phyloP scores from a whole-genome alignment of 345 rosid genomes.

The Pistacia atlantica region DNA sequence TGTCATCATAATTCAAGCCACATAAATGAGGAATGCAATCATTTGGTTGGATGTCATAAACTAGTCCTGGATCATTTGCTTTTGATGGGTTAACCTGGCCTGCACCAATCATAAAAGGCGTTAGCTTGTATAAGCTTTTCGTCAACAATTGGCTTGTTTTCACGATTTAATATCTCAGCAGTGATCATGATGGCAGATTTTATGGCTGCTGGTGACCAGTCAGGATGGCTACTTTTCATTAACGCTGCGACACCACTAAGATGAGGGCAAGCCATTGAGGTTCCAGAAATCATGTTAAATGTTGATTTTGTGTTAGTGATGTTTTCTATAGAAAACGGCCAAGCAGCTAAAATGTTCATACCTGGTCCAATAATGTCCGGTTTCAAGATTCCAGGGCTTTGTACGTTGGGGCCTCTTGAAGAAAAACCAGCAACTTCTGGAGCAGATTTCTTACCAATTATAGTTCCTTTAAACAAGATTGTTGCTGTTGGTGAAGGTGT shows the following conservation, averaged over 20 bases:
- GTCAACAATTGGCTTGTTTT: constrained; percentile 39
- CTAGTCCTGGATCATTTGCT: constrained; percentile 50
- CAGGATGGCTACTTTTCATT: constrained; percentile 42
- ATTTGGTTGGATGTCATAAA: constrained; percentile 42
- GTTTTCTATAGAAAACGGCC: constrained; percentile 41
- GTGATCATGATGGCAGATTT: constrained; percentile 57
- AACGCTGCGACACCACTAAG: constrained; percentile 50
- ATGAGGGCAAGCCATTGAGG: constrained; percentile 66
- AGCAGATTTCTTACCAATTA: constrained; percentile 38
- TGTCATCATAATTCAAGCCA: constrained; percentile 35
- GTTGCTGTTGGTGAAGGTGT: constrained; percentile 40
- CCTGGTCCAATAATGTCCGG: constrained; percentile 53
- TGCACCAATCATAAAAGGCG: constrained; percentile 39
- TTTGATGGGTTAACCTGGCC: constrained; percentile 58
- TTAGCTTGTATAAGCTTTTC: constrained; percentile 39
- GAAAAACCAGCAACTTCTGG: constrained; percentile 49
- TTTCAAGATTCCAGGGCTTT: constrained; percentile 41
- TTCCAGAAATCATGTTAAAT: constrained; percentile 52
- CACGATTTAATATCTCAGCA: constrained; percentile 34
- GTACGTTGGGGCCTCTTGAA: constrained; percentile 43
- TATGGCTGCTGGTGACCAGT: constrained; percentile 55
- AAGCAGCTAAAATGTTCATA: constrained; percentile 55
- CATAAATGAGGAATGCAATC: constrained; percentile 50
- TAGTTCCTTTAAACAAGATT: constrained; percentile 39
- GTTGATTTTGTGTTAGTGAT: constrained; percentile 33